Evolutionary conservation across 192 early-diverging fungal genomes (phyloP), one percentile per base, ranked within the genome.

Genomic region (Podila epigama): DNA sequence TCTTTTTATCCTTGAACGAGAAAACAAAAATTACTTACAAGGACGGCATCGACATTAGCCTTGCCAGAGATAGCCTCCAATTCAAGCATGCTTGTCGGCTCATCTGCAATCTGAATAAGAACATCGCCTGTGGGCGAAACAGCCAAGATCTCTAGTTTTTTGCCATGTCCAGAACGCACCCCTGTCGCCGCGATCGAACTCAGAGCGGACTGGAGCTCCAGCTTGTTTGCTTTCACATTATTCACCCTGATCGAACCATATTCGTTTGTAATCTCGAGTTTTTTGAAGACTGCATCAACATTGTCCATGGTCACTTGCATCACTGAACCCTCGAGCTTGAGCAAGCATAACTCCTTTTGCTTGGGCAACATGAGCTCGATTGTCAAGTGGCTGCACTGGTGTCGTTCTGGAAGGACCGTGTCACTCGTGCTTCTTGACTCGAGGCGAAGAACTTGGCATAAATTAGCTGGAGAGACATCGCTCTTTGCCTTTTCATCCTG

Each of bases 281-380:
- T 59, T 39, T 59, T 59, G 40, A 28, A 59, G 25, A 41, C 39
- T 27, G 58, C 27, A 28, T 59, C 22, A 22, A 25, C 2, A n/a
- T 37, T 28, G 9, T 59, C 22, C 58, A 59, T 27, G 7, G 16
- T 12, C 35, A 59, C 58, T 41, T 59, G 22, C 58, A 59, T 59
- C 22, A 37, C 28, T 3, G 58, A 22, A 9, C 58, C 58, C 35
- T 59, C 20, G 20, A 59, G 28, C 25, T 27, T 35, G 6, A 59
- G 58, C 7, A 39, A 59, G 58, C 58, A 59, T 5, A 59, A 1
- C 12, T 59, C 58, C 28, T 22, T 35, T 0, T 25, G 58, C 44
- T 22, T 0, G 11, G 44, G 44, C n/a, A 48, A 22, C n/a, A 22
- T 22, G n/a, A 48, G 27, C 3, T n/a, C 58, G 10, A 22, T 35